phyloP scores from a whole-genome alignment of 2,329 filamentous ascomycete genomes.

The Beauveria asiatica region DNA sequence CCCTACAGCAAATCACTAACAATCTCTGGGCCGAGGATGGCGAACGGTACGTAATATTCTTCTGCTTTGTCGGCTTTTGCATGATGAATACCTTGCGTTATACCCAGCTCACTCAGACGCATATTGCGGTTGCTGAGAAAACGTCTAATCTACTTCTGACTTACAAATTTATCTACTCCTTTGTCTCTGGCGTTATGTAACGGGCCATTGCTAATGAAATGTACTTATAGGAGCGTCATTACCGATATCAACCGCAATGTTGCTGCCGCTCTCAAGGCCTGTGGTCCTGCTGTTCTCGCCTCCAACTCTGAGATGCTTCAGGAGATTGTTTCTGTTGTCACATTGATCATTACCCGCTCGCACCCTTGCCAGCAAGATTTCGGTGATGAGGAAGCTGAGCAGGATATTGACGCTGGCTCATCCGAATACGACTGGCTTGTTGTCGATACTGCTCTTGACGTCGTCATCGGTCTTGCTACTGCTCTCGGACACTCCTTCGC shows the following conservation, averaged over 20 bases:
- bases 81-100: constrained; percentile 91
- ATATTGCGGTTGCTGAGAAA: constrained; percentile 82
- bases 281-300: constrained; percentile 76
- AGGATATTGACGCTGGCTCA: constrained; percentile 63
- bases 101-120: constrained; percentile 99
- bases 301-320: constrained; percentile 60
- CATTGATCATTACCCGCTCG: constrained; percentile 75
- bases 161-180: constrained; percentile 20
- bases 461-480: constrained; percentile 73
- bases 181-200: constrained; percentile 12
- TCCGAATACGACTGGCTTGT: constrained; percentile 98
- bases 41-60: constrained; percentile 67
- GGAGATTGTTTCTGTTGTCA: constrained; percentile 66
- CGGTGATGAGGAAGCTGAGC: constrained; percentile 69
- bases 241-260: constrained; percentile 94
- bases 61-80: constrained; percentile 15
- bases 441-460: constrained; percentile 88
- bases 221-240: constrained; percentile 60
- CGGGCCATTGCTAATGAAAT: constrained; percentile 32
- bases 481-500: constrained; percentile 74
- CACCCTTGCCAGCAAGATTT: constrained; percentile 92
- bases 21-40: constrained; percentile 81
- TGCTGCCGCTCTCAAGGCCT: constrained; percentile 80
- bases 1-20: constrained; percentile 77
- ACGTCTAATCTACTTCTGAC: constrained; percentile 41